Percentiles rank a stretch among this genome's conserved stretches.
phyloP scores from a whole-genome alignment of 2,329 filamentous ascomycete species.

The Cladophialophora bantiana region DNA sequence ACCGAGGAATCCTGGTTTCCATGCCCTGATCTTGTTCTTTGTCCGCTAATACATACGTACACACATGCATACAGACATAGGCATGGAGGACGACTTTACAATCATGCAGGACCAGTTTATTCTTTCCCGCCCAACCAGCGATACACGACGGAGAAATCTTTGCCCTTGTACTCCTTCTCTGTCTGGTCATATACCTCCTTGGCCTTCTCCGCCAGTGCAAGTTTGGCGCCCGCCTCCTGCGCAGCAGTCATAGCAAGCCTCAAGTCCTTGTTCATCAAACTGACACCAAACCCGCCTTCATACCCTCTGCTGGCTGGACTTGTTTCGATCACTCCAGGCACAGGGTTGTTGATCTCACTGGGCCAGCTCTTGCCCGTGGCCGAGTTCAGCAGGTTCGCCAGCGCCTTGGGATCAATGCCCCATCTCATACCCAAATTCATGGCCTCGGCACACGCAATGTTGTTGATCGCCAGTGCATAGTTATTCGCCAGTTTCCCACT shows the following conservation, averaged over 20 bases:
- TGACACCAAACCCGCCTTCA: conserved; percentile 76
- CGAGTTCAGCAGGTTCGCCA: conserved; percentile 88
- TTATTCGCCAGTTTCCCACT: conserved; percentile 97
- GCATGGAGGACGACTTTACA: no score
- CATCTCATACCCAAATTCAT: conserved; percentile 71
- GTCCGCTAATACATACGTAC: no score
- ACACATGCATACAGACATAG: no score
- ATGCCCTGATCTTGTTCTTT: no score
- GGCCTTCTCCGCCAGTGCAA: conserved; percentile 70
- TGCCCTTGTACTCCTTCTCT: conserved; percentile 68
- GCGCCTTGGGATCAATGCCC: conserved; percentile 68
- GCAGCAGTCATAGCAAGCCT: conserved; percentile 76
- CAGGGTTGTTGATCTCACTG: conserved; percentile 93
- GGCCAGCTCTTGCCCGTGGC: conserved; percentile 97
- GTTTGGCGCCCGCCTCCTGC: conserved; percentile 67
- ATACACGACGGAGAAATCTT: conserved; percentile 84
- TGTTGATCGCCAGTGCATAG: conserved; percentile 92
- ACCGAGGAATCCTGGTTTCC: no score
- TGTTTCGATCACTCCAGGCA: conserved; percentile 78
- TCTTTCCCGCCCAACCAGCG: conserved; percentile 41
- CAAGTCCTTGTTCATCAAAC: conserved; percentile 82
- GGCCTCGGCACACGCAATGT: conserved; percentile 74
- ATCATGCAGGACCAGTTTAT: conserved; percentile 12
- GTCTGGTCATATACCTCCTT: conserved; percentile 72
- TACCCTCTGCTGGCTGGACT: conserved; percentile 81